phyloP scores from a whole-genome alignment of 169 alveolate genomes.

The Plasmodium fragile region DNA sequence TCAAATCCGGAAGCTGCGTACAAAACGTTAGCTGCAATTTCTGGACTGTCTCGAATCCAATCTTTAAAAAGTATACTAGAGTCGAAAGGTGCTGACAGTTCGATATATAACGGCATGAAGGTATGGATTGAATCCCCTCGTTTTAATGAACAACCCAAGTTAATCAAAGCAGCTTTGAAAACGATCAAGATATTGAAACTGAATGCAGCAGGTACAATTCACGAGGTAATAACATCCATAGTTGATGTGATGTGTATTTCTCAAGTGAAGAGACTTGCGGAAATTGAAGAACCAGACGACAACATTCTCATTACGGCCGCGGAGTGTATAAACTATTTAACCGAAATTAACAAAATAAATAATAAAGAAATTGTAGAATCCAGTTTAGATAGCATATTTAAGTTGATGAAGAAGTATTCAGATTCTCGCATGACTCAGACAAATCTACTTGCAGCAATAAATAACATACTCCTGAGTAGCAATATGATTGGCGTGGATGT shows the following conservation, averaged over 20 bases:
- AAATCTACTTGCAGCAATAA: conserved; percentile 86
- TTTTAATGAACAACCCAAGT: conserved; percentile 86
- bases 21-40: conserved; percentile 90
- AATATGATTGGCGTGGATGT: conserved; percentile 82
- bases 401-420: conserved; percentile 88
- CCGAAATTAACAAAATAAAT: conserved; percentile 81
- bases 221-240: conserved; percentile 76
- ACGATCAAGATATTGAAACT: conserved; percentile 83
- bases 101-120: conserved; percentile 84
- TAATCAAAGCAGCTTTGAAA: conserved; percentile 88
- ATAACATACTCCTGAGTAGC: conserved; percentile 83
- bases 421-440: conserved; percentile 90
- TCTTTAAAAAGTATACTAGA: conserved; percentile 81
- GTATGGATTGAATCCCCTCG: conserved; percentile 88
- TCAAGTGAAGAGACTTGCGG: conserved; percentile 89
- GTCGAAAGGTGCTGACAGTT: conserved; percentile 75
- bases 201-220: conserved; percentile 75
- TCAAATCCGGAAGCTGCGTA: conserved; percentile 89
- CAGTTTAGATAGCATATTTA: conserved; percentile 85
- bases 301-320: conserved; percentile 88
- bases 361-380: conserved; percentile 78
- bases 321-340: conserved; percentile 82
- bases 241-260: conserved; percentile 86
- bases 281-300: conserved; percentile 90
- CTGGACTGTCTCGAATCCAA: conserved; percentile 90